These are phyloP conservation scores for Candida ovalis DNA, from an alignment of 805 yeast genomes.

Conservation along the genomic window DNA sequence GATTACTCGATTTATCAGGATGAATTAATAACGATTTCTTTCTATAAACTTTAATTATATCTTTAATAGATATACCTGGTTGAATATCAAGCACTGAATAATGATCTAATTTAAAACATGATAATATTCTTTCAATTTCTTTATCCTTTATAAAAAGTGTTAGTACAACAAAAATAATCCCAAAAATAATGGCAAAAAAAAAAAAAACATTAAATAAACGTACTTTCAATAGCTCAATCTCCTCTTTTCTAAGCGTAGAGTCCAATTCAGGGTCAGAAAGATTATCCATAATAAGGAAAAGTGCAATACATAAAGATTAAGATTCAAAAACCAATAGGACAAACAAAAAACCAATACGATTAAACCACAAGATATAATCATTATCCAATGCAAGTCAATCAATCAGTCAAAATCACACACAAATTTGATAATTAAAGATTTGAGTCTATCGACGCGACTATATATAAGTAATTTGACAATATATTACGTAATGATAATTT, in stretches of 20 bases:
- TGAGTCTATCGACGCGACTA: no score
- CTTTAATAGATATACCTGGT: constrained; percentile 37
- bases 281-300: neutral
- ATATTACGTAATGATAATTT: no score
- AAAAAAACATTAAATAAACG: constrained; percentile 7
- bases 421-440: no score
- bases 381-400: no score
- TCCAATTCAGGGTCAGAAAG: constrained; percentile 9
- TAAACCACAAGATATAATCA: no score
- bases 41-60: constrained; percentile 47
- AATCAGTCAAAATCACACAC: no score
- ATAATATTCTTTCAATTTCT: constrained; percentile 54
- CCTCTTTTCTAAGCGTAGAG: constrained; percentile 16
- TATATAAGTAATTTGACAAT: no score
- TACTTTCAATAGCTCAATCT: constrained; percentile 18
- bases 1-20: constrained; percentile 59
- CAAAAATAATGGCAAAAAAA: neutral
- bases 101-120: constrained; percentile 46
- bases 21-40: constrained; percentile 62
- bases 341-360: no score
- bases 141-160: constrained; percentile 31
- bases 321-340: no score
- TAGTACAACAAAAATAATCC: neutral
- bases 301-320: no score
- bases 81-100: constrained; percentile 49